A percentile compares a stretch with the other conserved stretches of the same genome.
These are phyloP conservation scores for Mortierella sp. DNA, from an alignment of 371 early-diverging fungal species.

Conservation along the genomic window DNA sequence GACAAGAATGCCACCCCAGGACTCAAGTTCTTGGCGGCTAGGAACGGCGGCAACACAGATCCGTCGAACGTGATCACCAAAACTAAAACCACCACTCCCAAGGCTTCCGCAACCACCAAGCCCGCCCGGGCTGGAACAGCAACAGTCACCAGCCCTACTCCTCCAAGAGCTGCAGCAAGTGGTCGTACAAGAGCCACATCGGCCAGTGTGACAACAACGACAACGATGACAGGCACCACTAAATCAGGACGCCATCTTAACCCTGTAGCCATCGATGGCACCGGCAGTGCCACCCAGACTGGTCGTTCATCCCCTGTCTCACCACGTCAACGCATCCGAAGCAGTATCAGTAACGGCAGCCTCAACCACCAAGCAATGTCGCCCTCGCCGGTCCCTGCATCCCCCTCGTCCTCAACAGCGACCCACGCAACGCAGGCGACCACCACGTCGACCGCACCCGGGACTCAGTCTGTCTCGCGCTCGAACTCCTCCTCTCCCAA, in stretches of 20 bases:
- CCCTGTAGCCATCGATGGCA: background rate
- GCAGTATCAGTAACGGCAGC: background rate
- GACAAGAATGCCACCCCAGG: constrained; percentile 3
- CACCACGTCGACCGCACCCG: background rate
- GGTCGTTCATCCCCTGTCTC: background rate
- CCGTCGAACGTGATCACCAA: constrained; percentile 5
- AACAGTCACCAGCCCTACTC: background rate
- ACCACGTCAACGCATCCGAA: background rate
- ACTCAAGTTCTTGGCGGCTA: constrained; percentile 2
- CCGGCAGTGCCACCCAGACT: background rate
- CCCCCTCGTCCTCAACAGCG: background rate
- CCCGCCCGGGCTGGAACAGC: background rate
- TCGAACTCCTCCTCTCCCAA: background rate
- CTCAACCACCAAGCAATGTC: background rate
- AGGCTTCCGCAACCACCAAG: background rate
- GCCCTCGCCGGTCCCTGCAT: background rate
- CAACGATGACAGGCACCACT: background rate
- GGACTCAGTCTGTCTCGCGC: background rate
- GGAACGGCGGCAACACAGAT: background rate
- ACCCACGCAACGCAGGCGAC: background rate
- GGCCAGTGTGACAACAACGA: constrained; percentile 2
- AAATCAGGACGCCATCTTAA: constrained; percentile 2
- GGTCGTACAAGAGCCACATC: background rate
- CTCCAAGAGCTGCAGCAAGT: background rate
- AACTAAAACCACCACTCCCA: background rate